phyloP scores from a whole-genome alignment of 2,329 filamentous ascomycete genomes.

The Pseudogymnoascus destructans region DNA sequence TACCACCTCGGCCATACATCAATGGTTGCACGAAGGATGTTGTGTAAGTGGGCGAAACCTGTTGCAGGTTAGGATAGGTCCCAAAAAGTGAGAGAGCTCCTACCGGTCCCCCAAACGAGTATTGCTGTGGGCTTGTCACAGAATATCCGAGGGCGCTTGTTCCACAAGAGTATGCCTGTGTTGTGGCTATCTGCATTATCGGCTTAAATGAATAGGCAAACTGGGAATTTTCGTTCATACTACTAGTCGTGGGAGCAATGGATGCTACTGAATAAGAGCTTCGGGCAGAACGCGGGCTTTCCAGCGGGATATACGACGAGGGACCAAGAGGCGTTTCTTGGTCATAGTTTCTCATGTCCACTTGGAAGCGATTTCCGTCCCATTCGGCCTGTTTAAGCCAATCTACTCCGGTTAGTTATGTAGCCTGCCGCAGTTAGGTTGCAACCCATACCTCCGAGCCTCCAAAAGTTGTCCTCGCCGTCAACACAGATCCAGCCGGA shows the following conservation, averaged over 20 bases:
- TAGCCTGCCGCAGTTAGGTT: neutral
- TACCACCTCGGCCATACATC: constrained; percentile 3
- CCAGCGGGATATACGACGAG: neutral
- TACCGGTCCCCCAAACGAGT: neutral
- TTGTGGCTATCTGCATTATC: constrained; percentile 6
- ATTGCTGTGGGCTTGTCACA: neutral
- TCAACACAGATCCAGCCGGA: constrained; percentile 3
- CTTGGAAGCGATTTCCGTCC: neutral
- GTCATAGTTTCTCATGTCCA: constrained; percentile 4
- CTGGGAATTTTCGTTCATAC: constrained; percentile 3
- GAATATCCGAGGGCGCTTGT: neutral
- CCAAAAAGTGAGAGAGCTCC: neutral
- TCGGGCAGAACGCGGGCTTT: neutral
- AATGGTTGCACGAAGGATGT: constrained; percentile 1
- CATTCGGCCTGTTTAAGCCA: constrained; percentile 3
- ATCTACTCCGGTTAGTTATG: neutral
- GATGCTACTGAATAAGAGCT: neutral
- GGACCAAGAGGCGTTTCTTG: neutral
- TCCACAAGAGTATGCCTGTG: neutral
- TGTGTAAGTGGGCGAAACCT: constrained; percentile 4
- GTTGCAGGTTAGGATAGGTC: neutral
- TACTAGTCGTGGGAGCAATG: constrained; percentile 2
- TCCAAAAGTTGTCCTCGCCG: constrained; percentile 1
- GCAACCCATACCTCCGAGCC: neutral
- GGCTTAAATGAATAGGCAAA: constrained; percentile 1